Conservation (phyloP, 768 basidiomycete species). For the Asterophora parasitica region DNA sequence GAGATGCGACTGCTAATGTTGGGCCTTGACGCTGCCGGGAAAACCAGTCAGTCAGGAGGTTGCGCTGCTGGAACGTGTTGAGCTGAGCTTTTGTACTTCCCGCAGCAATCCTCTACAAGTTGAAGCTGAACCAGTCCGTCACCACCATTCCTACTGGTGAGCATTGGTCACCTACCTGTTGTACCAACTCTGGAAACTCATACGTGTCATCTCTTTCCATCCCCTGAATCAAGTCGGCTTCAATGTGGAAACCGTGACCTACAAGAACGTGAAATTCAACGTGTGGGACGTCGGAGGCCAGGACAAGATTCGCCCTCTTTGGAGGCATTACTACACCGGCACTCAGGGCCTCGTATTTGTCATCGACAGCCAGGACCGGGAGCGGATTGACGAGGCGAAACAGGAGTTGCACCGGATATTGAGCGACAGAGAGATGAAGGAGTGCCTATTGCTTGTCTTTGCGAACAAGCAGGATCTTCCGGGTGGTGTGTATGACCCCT, state of each 20-base stretch:
- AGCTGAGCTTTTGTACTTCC: constrained; percentile 6
- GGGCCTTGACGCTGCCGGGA: constrained; percentile 95
- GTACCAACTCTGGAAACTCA: neutral
- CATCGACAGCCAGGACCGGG: constrained; percentile 93
- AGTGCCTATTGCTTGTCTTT: constrained; percentile 95
- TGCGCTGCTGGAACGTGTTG: neutral
- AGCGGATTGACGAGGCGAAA: constrained; percentile 94
- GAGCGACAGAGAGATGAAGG: constrained; percentile 97
- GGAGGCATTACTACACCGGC: constrained; percentile 99
- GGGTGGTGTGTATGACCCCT: constrained; percentile 58
- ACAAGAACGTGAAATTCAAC: constrained; percentile 96
- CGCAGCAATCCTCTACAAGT: constrained; percentile 95
- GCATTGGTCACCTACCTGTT: constrained; percentile 15
- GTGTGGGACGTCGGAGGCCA: constrained; percentile 99
- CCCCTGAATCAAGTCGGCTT: constrained; percentile 67
- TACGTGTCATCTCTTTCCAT: constrained; percentile 5
- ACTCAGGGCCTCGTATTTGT: constrained; percentile 98
- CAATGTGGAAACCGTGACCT: constrained; percentile 98
- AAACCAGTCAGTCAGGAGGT: constrained; percentile 71
- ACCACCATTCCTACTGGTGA: constrained; percentile 95
- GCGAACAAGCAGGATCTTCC: constrained; percentile 99
- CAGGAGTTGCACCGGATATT: constrained; percentile 94
- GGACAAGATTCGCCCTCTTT: constrained; percentile 97
- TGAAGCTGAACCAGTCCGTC: constrained; percentile 97
- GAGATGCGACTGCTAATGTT: constrained; percentile 98